A percentile compares a stretch with the other conserved stretches of the same genome.
These are phyloP conservation scores for Xenoacremonium recifei DNA, from an alignment of 2,329 filamentous ascomycete species.

Conservation along the genomic window DNA sequence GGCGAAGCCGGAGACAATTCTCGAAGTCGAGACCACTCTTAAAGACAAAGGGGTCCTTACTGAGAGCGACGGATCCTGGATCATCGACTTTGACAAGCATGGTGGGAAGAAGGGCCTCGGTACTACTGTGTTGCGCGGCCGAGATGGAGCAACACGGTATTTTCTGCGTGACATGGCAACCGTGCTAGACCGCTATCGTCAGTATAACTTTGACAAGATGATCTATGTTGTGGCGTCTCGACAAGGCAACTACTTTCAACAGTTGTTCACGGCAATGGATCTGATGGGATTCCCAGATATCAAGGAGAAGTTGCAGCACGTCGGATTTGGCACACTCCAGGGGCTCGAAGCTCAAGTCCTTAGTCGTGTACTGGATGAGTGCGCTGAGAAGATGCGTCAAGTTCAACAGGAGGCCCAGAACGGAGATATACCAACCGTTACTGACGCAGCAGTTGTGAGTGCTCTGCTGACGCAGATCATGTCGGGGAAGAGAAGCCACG, in stretches of 20 bases:
- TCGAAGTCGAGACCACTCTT: conserved; percentile 56
- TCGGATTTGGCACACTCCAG: conserved; percentile 40
- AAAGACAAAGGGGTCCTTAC: conserved; percentile 59
- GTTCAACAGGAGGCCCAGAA: conserved; percentile 2
- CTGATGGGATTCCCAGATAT: conserved; percentile 31
- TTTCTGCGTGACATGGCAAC: conserved; percentile 71
- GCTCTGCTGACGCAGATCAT: conserved; percentile 17
- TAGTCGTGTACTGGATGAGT: conserved; percentile 5
- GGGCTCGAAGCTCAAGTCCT: conserved; percentile 44
- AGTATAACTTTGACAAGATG: conserved; percentile 70
- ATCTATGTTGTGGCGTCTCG: conserved; percentile 72
- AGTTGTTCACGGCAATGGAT: conserved; percentile 28
- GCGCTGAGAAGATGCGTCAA: conserved; percentile 1
- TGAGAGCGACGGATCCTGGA: conserved; percentile 62
- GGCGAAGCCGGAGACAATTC: conserved; percentile 49
- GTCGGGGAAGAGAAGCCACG: conserved; percentile 18
- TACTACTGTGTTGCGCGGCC: conserved; percentile 63
- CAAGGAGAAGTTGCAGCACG: conserved; percentile 28
- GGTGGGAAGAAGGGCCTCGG: conserved; percentile 66
- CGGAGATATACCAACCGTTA: neutral
- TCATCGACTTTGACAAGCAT: conserved; percentile 69
- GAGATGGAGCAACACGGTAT: conserved; percentile 40
- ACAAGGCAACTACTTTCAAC: conserved; percentile 66
- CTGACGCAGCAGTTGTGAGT: conserved; percentile 3
- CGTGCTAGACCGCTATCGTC: conserved; percentile 58